phyloP scores from a whole-genome alignment of 345 rosid species.

The Syzygium jambos region DNA sequence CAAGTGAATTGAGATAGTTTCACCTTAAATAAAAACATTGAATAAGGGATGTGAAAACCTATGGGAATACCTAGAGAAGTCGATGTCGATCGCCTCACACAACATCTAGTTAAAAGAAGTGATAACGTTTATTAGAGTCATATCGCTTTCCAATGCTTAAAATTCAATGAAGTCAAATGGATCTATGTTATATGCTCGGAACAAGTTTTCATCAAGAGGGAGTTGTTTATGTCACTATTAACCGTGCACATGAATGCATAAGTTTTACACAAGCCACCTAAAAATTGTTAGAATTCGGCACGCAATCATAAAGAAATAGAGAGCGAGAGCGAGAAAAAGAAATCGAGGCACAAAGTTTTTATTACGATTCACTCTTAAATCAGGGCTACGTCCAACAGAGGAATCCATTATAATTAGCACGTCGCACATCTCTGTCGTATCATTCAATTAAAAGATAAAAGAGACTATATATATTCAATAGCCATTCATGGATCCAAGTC shows the following conservation, averaged over 20 bases:
- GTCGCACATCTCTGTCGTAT: no score
- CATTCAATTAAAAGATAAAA: no score
- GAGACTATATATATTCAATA: no score
- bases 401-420: no score
- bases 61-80: neutral
- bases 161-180: neutral
- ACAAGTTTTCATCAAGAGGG: neutral
- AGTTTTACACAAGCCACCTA: neutral
- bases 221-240: no score
- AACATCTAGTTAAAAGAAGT: rapidly evolving
- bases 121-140: rapidly evolving
- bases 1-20: rapidly evolving
- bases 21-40: neutral
- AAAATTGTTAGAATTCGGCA: neutral
- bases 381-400: no score
- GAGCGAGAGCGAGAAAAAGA: no score
- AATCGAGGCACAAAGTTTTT: no score
- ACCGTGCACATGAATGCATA: neutral
- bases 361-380: no score
- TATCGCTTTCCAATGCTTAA: neutral
- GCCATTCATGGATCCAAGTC: no score
- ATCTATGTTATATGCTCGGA: neutral
- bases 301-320: no score
- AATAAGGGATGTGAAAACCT: rapidly evolving
- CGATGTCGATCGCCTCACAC: rapidly evolving